Conservation (phyloP, 176 grass and related monocot species). For the Avena insularis region DNA sequence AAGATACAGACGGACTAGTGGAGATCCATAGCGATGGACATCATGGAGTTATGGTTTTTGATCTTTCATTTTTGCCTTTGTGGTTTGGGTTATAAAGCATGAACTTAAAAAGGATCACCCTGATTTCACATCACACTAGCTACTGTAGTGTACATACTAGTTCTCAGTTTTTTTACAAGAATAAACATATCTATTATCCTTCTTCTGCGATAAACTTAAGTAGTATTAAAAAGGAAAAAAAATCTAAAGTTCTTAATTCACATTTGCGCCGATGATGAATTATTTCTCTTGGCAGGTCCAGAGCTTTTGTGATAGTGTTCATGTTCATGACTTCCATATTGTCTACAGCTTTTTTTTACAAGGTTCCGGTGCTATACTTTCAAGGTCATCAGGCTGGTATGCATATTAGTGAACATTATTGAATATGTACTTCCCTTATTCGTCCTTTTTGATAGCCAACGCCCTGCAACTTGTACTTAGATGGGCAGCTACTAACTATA, state of each 20-base stretch:
- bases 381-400: slow-evolving; percentile 40
- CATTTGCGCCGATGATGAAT: neutral
- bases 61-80: neutral
- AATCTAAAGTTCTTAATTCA: neutral
- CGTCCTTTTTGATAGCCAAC: slow-evolving; percentile 26
- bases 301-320: slow-evolving; percentile 42
- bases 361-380: slow-evolving; percentile 80
- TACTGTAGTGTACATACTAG: neutral
- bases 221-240: neutral
- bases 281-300: slow-evolving; percentile 53
- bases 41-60: neutral
- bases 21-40: neutral
- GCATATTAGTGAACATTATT: neutral
- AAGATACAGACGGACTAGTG: no score
- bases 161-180: neutral
- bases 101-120: slow-evolving; percentile 4
- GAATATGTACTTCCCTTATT: neutral
- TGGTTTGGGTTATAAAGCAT: neutral
- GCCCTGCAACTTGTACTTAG: no score
- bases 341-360: slow-evolving; percentile 78
- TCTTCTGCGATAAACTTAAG: neutral
- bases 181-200: neutral
- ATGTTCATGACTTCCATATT: slow-evolving; percentile 85
- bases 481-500: slow-evolving; percentile 42
- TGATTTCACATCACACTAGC: neutral